A percentile compares a stretch with the other conserved stretches of the same genome.
Evolutionary conservation across 129 eudicot species (phyloP).

Genomic region (Tagetes patula): DNA sequence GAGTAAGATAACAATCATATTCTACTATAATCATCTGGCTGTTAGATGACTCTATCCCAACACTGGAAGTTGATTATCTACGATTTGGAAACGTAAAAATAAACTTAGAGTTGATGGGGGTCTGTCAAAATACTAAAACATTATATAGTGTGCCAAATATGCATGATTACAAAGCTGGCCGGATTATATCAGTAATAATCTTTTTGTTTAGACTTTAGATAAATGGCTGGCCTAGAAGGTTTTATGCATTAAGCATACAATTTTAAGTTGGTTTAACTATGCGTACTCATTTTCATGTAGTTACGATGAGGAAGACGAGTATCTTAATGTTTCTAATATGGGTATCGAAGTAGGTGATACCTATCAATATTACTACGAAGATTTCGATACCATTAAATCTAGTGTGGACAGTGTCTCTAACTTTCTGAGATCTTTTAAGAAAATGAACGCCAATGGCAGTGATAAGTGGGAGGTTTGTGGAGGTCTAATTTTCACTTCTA

Average conservation of each 20-base stretch:
- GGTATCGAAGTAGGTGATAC: constrained; percentile 78
- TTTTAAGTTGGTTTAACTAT: not conserved
- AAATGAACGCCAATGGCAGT: not conserved
- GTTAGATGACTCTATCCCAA: not conserved
- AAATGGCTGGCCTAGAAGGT: not conserved
- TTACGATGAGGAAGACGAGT: constrained; percentile 38
- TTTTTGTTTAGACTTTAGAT: too few relatives aligned
- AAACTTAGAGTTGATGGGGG: too few relatives aligned
- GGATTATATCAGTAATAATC: too few relatives aligned
- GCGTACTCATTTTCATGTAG: constrained; percentile 31
- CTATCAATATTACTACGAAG: constrained; percentile 52
- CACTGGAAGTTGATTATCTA: not conserved
- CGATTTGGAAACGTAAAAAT: too few relatives aligned
- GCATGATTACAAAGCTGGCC: too few relatives aligned
- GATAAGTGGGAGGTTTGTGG: not conserved
- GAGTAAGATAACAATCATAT: not conserved
- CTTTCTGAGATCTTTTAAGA: not conserved
- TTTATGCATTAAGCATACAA: not conserved
- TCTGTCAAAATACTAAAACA: too few relatives aligned
- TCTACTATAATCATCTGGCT: not conserved
- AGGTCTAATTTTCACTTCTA: not conserved
- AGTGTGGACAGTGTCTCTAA: not conserved
- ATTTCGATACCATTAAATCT: constrained; percentile 40
- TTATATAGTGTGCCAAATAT: too few relatives aligned
- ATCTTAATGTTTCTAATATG: constrained; percentile 45